Percentiles rank a stretch among this genome's conserved stretches.
phyloP scores from a whole-genome alignment of 2,329 filamentous ascomycete species.

The Fusarium sp. region DNA sequence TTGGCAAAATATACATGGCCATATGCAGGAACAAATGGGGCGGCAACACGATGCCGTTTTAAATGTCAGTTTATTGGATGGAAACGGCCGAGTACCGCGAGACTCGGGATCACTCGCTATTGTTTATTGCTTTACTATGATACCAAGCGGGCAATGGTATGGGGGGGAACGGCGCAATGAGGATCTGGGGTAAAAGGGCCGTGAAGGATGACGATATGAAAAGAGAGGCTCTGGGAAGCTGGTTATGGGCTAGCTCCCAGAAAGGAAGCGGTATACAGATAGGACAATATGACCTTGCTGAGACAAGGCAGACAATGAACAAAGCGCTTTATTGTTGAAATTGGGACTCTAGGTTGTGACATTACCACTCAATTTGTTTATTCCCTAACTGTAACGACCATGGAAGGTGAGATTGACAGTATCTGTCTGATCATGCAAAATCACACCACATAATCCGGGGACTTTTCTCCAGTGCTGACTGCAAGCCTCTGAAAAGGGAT shows the following conservation, averaged over 20 bases:
- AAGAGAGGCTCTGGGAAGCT: constrained; percentile 45
- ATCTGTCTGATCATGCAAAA: background rate
- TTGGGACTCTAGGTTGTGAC: background rate
- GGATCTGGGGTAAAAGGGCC: constrained; percentile 29
- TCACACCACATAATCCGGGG: background rate
- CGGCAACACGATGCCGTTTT: constrained; percentile 26
- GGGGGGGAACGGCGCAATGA: constrained; percentile 32
- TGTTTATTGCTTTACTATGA: constrained; percentile 34
- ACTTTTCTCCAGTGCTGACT: constrained; percentile 8
- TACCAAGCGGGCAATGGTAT: constrained; percentile 45
- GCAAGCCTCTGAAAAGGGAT: constrained; percentile 26
- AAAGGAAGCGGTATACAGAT: constrained; percentile 18
- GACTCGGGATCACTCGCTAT: constrained; percentile 40
- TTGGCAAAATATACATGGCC: constrained; percentile 25
- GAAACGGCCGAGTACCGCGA: constrained; percentile 28
- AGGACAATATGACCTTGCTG: constrained; percentile 20
- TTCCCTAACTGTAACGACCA: background rate
- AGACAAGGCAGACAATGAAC: constrained; percentile 13
- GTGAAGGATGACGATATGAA: constrained; percentile 29
- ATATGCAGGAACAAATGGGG: constrained; percentile 44
- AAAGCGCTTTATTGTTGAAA: background rate
- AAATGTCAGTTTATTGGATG: constrained; percentile 24
- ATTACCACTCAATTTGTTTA: background rate
- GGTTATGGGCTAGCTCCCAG: constrained; percentile 45
- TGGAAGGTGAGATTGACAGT: background rate